Conservation (phyloP, 2,329 filamentous ascomycete genomes). For the Pyrenochaeta sp. region DNA sequence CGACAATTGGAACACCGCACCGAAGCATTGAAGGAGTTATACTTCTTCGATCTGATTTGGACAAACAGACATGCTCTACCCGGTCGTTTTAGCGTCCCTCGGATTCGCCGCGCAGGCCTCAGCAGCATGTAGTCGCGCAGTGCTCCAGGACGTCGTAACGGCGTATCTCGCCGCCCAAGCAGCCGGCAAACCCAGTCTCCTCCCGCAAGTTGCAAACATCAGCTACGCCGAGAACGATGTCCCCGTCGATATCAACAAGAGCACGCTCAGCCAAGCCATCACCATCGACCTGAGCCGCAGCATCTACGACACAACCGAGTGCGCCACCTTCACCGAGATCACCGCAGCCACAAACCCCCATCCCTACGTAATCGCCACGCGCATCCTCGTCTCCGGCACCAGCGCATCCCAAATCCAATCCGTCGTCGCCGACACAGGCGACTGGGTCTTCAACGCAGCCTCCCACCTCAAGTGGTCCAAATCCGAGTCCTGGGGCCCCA, state of each 20-base stretch:
- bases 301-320: slow-evolving; percentile 27
- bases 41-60: not conserved
- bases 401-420: slow-evolving; percentile 19
- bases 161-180: slow-evolving; percentile 25
- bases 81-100: not conserved
- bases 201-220: slow-evolving; percentile 15
- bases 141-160: slow-evolving; percentile 18
- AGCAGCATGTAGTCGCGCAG: slow-evolving; percentile 22
- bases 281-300: slow-evolving; percentile 26
- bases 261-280: slow-evolving; percentile 17
- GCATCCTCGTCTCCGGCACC: slow-evolving; percentile 15
- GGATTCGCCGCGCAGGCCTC: slow-evolving; percentile 9
- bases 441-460: slow-evolving; percentile 33
- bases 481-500: slow-evolving; percentile 21
- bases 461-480: slow-evolving; percentile 14
- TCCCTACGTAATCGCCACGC: slow-evolving; percentile 31
- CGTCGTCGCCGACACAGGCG: slow-evolving; percentile 24
- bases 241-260: slow-evolving; percentile 10
- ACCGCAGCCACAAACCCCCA: slow-evolving; percentile 20
- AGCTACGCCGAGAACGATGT: slow-evolving; percentile 27
- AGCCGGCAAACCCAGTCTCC: slow-evolving; percentile 12
- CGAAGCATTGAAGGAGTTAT: not conserved
- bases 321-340: slow-evolving; percentile 29
- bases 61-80: not conserved
- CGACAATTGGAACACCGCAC: not conserved